Percentiles rank a stretch among this genome's conserved stretches.
Conservation (phyloP, 768 basidiomycete species). For the Tylopilus sp. region DNA sequence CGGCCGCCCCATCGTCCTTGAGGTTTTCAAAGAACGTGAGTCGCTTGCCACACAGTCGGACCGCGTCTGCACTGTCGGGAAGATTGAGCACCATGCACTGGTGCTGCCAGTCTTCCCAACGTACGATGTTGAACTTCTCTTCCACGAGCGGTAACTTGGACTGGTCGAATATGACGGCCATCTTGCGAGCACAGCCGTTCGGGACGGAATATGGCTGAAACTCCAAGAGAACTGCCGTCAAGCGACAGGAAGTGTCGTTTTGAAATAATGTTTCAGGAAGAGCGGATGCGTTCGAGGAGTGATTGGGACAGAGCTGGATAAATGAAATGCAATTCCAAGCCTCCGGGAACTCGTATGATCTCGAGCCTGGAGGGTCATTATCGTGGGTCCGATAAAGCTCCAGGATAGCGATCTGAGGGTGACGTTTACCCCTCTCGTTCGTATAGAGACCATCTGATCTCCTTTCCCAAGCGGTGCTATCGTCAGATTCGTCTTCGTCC, state of each 20-base stretch:
- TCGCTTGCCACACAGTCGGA: constrained; percentile 30
- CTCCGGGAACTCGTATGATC: constrained; percentile 51
- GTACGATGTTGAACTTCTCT: constrained; percentile 43
- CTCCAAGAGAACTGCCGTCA: constrained; percentile 42
- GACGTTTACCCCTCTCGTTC: constrained; percentile 29
- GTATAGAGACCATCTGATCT: constrained; percentile 31
- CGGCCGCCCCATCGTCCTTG: constrained; percentile 11
- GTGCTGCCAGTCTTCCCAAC: constrained; percentile 56
- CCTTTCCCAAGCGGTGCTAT: constrained; percentile 28
- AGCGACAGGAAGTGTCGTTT: constrained; percentile 48
- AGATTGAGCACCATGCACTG: constrained; percentile 33
- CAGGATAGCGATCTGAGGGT: constrained; percentile 27
- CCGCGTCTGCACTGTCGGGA: constrained; percentile 28
- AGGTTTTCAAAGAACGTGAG: constrained; percentile 31
- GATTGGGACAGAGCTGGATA: constrained; percentile 49
- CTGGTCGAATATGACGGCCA: constrained; percentile 54
- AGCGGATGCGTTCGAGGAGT: constrained; percentile 37
- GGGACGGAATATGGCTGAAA: constrained; percentile 40
- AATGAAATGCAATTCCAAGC: constrained; percentile 44
- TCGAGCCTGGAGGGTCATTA: constrained; percentile 8
- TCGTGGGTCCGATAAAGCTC: constrained; percentile 17
- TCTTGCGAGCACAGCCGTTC: constrained; percentile 35
- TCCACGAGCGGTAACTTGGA: constrained; percentile 44
- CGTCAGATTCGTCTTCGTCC: constrained; percentile 33
- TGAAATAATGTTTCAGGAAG: constrained; percentile 52